Percentiles rank a stretch among this genome's conserved stretches.
Conservation (phyloP, 805 yeast species). For the Pichia scutulata region DNA sequence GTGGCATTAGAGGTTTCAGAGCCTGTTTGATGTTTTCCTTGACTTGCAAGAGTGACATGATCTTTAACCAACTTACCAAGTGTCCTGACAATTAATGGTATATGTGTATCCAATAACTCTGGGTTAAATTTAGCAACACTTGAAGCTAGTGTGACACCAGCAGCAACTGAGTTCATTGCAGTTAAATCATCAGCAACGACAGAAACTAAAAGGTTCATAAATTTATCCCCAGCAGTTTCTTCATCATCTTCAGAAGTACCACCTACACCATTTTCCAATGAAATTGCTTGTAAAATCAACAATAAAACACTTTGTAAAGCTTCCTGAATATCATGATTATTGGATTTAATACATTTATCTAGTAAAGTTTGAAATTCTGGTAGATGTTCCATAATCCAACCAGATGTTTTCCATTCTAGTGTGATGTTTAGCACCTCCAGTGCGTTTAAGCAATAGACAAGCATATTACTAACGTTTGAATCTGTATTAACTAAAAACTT, state of each 20-base stretch:
- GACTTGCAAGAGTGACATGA: slow-evolving; percentile 61
- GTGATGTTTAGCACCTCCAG: slow-evolving; percentile 82
- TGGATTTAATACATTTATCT: slow-evolving; percentile 75
- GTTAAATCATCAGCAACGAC: slow-evolving; percentile 73
- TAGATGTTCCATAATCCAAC: slow-evolving; percentile 73
- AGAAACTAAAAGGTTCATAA: slow-evolving; percentile 51
- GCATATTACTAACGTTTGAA: slow-evolving; percentile 53
- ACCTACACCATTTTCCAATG: slow-evolving; percentile 28
- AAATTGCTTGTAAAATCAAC: slow-evolving; percentile 61
- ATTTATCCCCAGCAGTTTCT: slow-evolving; percentile 43
- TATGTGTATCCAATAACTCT: slow-evolving; percentile 60
- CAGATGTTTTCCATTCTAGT: slow-evolving; percentile 63
- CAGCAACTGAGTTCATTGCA: slow-evolving; percentile 69
- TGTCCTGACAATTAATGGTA: slow-evolving; percentile 76
- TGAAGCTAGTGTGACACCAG: slow-evolving; percentile 80
- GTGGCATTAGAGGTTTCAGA: slow-evolving; percentile 18
- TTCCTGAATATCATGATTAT: slow-evolving; percentile 81
- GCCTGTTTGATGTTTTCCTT: slow-evolving; percentile 25
- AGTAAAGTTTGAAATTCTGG: slow-evolving; percentile 62
- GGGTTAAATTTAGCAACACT: slow-evolving; percentile 73
- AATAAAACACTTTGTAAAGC: slow-evolving; percentile 68
- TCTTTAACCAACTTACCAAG: slow-evolving; percentile 86
- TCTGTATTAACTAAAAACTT: slow-evolving; percentile 77
- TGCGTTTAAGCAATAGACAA: slow-evolving; percentile 83
- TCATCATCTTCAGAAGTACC: slow-evolving; percentile 40